Base-by-base conservation (phyloP, 768 basidiomycete genomes). In the Collybiopsis luxurians region DNA sequence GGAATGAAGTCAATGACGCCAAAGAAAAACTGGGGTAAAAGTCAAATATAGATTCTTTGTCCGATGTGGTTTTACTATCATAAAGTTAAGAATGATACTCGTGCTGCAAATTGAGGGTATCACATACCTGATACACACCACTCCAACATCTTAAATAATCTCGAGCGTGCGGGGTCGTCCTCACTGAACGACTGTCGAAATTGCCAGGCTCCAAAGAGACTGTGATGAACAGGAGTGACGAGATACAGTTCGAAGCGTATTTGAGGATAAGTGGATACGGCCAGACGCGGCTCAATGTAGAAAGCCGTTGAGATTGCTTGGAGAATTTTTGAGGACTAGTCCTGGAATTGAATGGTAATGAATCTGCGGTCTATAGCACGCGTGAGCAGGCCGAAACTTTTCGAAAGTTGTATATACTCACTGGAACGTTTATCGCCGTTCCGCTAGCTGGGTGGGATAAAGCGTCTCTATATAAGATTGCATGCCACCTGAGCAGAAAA, bases 291-390 rank as follows among this genome's bases (percentile, higher is more conserved):
- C 43, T 83, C 66, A 34, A 76, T 63, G 36, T 64, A 68, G 13
- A 81, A 70, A 1, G 75, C 64, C 4, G 79, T 69, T 3, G 81
- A 79, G 28, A 89, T 79, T 7, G 86, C 84, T 61, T 84, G 82
- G 3, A 93, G 67, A 27, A 92, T 86, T 70, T 93, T 92, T 26
- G 90, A 86, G 11, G n/a, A n/a, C n/a, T 86, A 87, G 66, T 93
- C 90, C 60, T 82, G 12, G 79, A 76, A 66, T 92, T 90, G 1
- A 86, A 83, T 26, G 93, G 81, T 30, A 88, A 74, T 19, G 85
- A 80, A 13, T 92, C 82, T 0, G 89, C 91, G 59, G 75, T 79
- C 90, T 90, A 57, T 31, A 49, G 23, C 1, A 42, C 36, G 19
- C 39, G 30, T 53, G 13, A 34, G 13, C 13, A 36, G 49, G 42